Base-by-base conservation (phyloP, 768 basidiomycete species). In the Dictyophora rubrovolvata region DNA sequence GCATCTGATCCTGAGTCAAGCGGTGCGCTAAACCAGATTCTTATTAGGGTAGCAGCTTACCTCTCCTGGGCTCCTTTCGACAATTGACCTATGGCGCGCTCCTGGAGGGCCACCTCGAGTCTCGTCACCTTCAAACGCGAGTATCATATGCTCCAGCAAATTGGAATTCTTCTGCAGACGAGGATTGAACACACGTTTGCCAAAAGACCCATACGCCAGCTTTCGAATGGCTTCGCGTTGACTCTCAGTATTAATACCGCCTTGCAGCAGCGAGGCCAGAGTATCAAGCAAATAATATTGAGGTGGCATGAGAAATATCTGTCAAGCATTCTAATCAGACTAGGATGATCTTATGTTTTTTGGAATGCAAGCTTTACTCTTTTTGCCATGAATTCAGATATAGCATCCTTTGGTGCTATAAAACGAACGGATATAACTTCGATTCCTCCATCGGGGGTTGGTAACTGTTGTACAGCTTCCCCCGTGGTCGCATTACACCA, bases 101-200 rank as follows among this genome's bases (percentile, higher is more conserved):
- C 85, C 85, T 52, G 73, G 69, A 1, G 77, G 69, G 6, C 85
- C 85, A 4, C 84, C 86, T 20, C 82, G 73, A 17, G 76, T 74
- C 70, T 87, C 84, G 65, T 89, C 87, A 14, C 85, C 86, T 69
- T 87, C 84, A 59, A 84, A 87, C 0, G 81, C 79, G 49, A 87
- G 69, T 36, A 80, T 71, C 6, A 71, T 70, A 36, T 73, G 69
- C 5, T 81, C 82, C 35, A 75, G 68, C n/a, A 65, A 68, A 46
- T 77, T 77, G 23, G 71, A 69, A 21, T 69, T 71, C 16, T 65
- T 69, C 46, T 79, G 60, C 23, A 64, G 65, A 17, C 67, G 70
- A 11, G 86, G 85, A 62, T 79, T 81, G 59, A 89, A 71, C 5
- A 80, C 75, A 79, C 84, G 79, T 28, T 69, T 67, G 1, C 86